These are phyloP conservation scores for Borovskyia barvae DNA, from an alignment of 208 protist species.

Conservation along the genomic window DNA sequence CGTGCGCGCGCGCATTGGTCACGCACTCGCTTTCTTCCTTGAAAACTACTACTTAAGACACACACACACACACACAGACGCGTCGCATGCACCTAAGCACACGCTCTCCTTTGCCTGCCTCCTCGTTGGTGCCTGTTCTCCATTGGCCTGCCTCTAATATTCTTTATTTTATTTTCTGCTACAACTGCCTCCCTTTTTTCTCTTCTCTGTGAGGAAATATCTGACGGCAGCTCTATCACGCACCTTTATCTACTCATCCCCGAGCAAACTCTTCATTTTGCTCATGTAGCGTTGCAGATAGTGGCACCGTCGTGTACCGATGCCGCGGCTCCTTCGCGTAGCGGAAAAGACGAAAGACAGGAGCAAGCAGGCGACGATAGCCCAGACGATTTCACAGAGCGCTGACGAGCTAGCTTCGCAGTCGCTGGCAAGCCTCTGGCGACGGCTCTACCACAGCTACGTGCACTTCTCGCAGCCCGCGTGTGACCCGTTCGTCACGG, in stretches of 20 bases:
- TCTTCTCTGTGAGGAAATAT: no score
- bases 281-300: not conserved
- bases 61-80: not conserved
- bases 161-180: slow-evolving; percentile 15
- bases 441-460: slow-evolving; percentile 31
- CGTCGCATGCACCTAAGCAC: not conserved
- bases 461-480: slow-evolving; percentile 22
- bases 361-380: not conserved
- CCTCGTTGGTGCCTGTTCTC: not conserved
- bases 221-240: no score
- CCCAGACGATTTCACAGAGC: slow-evolving; percentile 4
- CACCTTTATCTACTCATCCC: not conserved
- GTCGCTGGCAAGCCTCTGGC: slow-evolving; percentile 23
- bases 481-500: slow-evolving; percentile 17
- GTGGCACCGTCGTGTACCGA: no score
- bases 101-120: not conserved
- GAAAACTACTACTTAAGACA: no score
- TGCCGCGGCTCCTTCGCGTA: slow-evolving; percentile 17
- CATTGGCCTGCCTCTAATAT: no score
- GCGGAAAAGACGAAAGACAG: not conserved
- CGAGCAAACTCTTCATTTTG: not conserved
- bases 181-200: not conserved
- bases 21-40: no score
- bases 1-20: no score
- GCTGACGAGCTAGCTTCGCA: slow-evolving; percentile 10